phyloP scores from a whole-genome alignment of 1,139 yeast genomes.

The Komagataea norvegica region DNA sequence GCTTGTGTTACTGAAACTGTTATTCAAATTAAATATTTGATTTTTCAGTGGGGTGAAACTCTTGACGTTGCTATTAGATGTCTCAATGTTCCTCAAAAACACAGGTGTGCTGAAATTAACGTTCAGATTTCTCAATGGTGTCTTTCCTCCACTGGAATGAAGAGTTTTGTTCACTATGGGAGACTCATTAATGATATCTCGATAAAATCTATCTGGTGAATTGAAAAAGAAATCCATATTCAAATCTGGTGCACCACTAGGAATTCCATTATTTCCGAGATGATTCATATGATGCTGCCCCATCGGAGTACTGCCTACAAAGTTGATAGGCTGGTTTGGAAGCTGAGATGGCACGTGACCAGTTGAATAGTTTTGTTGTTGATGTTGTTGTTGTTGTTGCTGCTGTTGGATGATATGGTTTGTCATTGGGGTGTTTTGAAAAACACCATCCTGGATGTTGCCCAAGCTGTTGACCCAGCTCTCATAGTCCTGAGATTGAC shows the following conservation, averaged over 20 bases:
- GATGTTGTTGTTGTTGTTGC: too few relatives aligned
- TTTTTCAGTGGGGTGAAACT: slow-evolving; percentile 23
- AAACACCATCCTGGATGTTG: slow-evolving; percentile 24
- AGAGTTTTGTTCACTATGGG: slow-evolving; percentile 24
- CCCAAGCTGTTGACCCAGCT: slow-evolving; percentile 25
- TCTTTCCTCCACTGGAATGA: slow-evolving; percentile 19
- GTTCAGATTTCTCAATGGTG: slow-evolving; percentile 22
- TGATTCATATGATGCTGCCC: slow-evolving; percentile 6
- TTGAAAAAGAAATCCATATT: slow-evolving; percentile 33
- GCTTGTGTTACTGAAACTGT: slow-evolving; percentile 10
- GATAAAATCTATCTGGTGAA: slow-evolving; percentile 36
- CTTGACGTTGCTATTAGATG: slow-evolving; percentile 6
- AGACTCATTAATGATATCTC: slow-evolving; percentile 26
- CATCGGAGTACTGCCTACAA: slow-evolving; percentile 3
- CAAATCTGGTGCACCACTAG: slow-evolving; percentile 27
- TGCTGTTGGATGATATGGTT: slow-evolving; percentile 19
- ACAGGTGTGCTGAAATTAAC: slow-evolving; percentile 25
- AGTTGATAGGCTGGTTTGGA: slow-evolving; percentile 7
- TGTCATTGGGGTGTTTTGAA: slow-evolving; percentile 26
- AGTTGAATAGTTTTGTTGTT: slow-evolving; percentile 7
- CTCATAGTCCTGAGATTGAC: slow-evolving; percentile 24
- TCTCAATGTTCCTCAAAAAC: slow-evolving; percentile 22
- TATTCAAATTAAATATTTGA: slow-evolving; percentile 17
- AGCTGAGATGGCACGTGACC: slow-evolving; percentile 2
- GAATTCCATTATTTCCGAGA: too few relatives aligned